phyloP scores from a whole-genome alignment of 2,329 filamentous ascomycete species.

The Colletotrichum sp. region DNA sequence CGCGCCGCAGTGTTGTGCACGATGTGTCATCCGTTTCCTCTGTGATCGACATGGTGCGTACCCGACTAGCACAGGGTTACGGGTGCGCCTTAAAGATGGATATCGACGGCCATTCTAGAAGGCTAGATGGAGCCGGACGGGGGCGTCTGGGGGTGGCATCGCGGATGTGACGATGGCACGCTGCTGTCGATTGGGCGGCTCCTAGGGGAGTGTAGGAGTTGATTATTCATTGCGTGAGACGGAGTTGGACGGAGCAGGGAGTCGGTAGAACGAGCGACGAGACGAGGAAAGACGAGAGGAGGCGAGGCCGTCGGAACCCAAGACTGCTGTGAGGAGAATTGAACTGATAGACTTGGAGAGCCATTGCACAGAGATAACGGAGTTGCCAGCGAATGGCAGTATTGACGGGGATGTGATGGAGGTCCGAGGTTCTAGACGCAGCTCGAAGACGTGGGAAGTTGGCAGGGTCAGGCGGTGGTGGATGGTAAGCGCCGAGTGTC shows the following conservation, averaged over 20 bases:
- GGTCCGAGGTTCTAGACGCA: conserved; percentile 9
- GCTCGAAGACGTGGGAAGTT: background rate
- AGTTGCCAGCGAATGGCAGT: background rate
- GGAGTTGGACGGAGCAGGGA: background rate
- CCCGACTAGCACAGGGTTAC: background rate
- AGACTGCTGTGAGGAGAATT: background rate
- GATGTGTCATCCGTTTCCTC: conserved; percentile 12
- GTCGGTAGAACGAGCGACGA: background rate
- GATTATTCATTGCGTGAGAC: background rate
- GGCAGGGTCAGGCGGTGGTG: background rate
- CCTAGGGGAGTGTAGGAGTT: background rate
- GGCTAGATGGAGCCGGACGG: background rate
- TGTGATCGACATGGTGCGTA: background rate
- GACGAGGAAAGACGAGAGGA: background rate
- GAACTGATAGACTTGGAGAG: background rate
- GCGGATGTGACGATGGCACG: conserved; percentile 3
- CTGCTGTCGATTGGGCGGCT: background rate
- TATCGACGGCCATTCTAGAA: background rate
- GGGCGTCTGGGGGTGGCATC: background rate
- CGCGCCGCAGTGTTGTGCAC: background rate
- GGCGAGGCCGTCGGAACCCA: background rate
- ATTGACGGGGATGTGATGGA: background rate
- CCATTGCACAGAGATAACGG: background rate
- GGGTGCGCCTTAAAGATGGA: background rate
- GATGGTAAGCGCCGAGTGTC: background rate